Base-by-base conservation (phyloP, 352 stramenopile species). In the Phytophthora tubulina region DNA sequence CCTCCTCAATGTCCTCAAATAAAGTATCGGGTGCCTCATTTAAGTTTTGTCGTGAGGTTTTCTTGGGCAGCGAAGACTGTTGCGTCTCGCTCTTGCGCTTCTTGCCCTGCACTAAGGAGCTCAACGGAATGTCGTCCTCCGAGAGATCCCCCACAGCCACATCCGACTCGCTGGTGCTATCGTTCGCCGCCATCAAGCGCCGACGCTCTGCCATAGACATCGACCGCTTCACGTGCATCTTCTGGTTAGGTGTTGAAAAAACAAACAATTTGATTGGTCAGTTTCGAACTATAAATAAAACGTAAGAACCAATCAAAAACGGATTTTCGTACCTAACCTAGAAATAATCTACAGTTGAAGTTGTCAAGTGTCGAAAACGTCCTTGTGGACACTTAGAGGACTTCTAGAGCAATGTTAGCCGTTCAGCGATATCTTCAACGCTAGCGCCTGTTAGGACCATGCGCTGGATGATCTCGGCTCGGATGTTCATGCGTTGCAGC, bases 381-480 rank as follows among this genome's bases (percentile, higher is more conserved):
- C 13, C 27, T 55, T 42, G 41, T 27, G 10, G 21, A 27, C 21
- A 27, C 21, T 27, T 27, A 1, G 21, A 27, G 21, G 21, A 27
- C 21, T 27, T 27, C 21, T 27, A 27, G 21, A 76, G 52, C 30
- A 69, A 11, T 33, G 27, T 41, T 6, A 76, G 48, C 2, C 33
- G 62, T 41, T 72, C 57, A 3, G 21, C 15, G 11, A 59, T 66
- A 2, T 70, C 52, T 30, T 53, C 70, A 3, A 42, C 11, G 30
- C 35, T 70, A 3, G 52, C 52, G 14, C 70, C 52, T 14, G 14
- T 31, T 9, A 50, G 41, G 4, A 76, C 35, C 70, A 76, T 76
- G 1, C 48, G 69, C 6, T 67, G 50, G 45, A 76, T 69, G 11
- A 73, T 13, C 36, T 65, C 57, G 15, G 41, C 63, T 56, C 58